A percentile compares a stretch with the other conserved stretches of the same genome.
Evolutionary conservation across 75 land plant species (phyloP).

Genomic region (Isoetes taiwanensis): DNA sequence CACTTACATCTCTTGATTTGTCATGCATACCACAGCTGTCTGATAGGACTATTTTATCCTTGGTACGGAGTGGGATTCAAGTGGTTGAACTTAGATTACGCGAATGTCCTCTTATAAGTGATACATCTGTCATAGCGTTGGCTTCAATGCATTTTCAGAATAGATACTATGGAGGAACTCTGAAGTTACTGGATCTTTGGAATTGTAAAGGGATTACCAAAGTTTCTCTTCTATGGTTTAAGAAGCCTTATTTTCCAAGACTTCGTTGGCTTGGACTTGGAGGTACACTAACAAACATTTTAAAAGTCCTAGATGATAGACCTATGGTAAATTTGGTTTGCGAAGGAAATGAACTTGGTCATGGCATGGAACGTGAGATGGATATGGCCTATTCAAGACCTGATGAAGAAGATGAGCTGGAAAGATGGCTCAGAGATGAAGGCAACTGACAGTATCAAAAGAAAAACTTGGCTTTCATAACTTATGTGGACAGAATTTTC

Average conservation of each 20-base stretch:
- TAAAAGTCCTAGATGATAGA: too few relatives aligned
- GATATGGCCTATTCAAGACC: too few relatives aligned
- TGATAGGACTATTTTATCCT: conserved; percentile 44
- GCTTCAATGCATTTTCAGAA: conserved; percentile 70
- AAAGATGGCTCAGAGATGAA: too few relatives aligned
- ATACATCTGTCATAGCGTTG: conserved; percentile 67
- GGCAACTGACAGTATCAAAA: too few relatives aligned
- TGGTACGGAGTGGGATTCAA: conserved; percentile 44
- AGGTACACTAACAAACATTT: too few relatives aligned
- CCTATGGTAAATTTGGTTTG: too few relatives aligned
- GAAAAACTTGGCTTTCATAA: too few relatives aligned
- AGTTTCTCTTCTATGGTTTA: conserved; percentile 58
- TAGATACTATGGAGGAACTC: conserved; percentile 40
- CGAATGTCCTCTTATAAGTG: conserved; percentile 63
- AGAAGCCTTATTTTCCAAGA: conserved; percentile 89
- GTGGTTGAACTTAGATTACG: conserved; percentile 63
- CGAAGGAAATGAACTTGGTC: too few relatives aligned
- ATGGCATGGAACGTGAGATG: too few relatives aligned
- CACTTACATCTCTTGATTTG: conserved; percentile 56
- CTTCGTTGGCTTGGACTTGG: conserved; percentile 86
- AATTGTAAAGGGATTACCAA: conserved; percentile 57
- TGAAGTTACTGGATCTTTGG: conserved; percentile 63
- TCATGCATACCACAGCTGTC: conserved; percentile 61
- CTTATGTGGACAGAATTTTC: too few relatives aligned
- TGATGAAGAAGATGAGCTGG: too few relatives aligned